These are phyloP conservation scores for Eucalyptus sp. DNA, from an alignment of 345 rosid genomes.

Conservation along the genomic window DNA sequence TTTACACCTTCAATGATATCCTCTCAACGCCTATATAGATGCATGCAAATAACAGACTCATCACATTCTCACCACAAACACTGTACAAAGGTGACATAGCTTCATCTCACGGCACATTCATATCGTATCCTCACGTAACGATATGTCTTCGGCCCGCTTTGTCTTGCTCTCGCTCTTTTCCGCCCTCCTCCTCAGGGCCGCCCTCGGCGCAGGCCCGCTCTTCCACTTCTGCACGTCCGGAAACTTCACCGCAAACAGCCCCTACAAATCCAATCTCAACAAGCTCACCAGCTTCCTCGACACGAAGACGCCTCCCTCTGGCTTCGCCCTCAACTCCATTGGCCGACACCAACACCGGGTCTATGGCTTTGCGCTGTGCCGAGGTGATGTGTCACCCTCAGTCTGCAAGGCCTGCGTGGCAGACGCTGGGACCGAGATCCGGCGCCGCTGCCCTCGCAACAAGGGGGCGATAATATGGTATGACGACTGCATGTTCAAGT, in stretches of 20 bases:
- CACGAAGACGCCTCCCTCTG: conserved; percentile 3
- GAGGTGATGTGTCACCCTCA: conserved; percentile 36
- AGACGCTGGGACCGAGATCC: conserved; percentile 27
- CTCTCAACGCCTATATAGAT: neutral
- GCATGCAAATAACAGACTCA: neutral
- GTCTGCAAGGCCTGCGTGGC: conserved; percentile 39
- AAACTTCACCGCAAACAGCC: conserved; percentile 12
- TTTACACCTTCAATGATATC: neutral
- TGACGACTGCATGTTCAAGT: conserved; percentile 54
- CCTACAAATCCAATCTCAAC: conserved; percentile 13
- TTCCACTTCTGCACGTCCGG: conserved; percentile 16
- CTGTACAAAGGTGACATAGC: neutral
- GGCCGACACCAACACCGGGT: conserved; percentile 2
- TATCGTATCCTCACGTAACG: neutral
- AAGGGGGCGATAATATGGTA: conserved; percentile 40
- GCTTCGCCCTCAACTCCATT: conserved; percentile 4
- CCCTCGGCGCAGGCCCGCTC: conserved; percentile 11
- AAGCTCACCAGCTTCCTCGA: conserved; percentile 2
- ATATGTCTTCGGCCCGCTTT: conserved; percentile 5
- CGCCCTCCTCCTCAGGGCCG: conserved; percentile 12
- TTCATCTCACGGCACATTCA: neutral
- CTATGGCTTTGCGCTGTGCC: conserved; percentile 38
- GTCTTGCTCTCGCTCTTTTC: neutral
- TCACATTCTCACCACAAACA: neutral
- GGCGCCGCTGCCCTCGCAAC: conserved; percentile 28